Evolutionary conservation across 345 rosid species (phyloP).

Genomic region (Luvunga scandens): DNA sequence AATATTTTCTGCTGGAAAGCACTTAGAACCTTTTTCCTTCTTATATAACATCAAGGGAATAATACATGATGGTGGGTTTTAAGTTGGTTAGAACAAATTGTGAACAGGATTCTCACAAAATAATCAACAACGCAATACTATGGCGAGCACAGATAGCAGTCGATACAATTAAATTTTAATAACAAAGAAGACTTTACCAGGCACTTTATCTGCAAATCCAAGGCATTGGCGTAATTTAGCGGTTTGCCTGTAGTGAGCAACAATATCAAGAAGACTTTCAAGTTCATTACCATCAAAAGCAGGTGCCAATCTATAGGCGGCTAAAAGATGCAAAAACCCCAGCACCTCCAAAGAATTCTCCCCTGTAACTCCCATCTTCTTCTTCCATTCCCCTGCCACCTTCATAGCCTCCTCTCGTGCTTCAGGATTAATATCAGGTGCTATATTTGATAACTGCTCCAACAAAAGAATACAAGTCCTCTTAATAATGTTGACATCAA

Average conservation of each 20-base stretch:
- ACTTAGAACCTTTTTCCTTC: neutral
- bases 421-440: conserved; percentile 29
- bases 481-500: conserved; percentile 30
- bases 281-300: conserved; percentile 30
- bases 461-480: conserved; percentile 46
- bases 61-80: neutral
- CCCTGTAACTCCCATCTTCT: conserved; percentile 25
- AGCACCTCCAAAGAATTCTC: conserved; percentile 39
- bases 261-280: conserved; percentile 24
- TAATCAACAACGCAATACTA: neutral
- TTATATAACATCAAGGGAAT: neutral
- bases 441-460: conserved; percentile 42
- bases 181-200: conserved; percentile 28
- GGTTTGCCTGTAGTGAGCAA: conserved; percentile 29
- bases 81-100: neutral
- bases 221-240: conserved; percentile 31
- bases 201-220: conserved; percentile 29
- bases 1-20: neutral
- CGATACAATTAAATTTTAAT: neutral
- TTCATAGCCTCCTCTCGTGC: conserved; percentile 38
- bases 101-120: neutral
- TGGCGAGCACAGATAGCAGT: neutral
- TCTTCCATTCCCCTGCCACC: conserved; percentile 40
- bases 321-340: conserved; percentile 43
- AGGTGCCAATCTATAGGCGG: conserved; percentile 38